Evolutionary conservation across 2,329 filamentous ascomycete genomes (phyloP), one percentile per base, ranked within the genome.

Genomic region (Fusarium keratoplasticum): DNA sequence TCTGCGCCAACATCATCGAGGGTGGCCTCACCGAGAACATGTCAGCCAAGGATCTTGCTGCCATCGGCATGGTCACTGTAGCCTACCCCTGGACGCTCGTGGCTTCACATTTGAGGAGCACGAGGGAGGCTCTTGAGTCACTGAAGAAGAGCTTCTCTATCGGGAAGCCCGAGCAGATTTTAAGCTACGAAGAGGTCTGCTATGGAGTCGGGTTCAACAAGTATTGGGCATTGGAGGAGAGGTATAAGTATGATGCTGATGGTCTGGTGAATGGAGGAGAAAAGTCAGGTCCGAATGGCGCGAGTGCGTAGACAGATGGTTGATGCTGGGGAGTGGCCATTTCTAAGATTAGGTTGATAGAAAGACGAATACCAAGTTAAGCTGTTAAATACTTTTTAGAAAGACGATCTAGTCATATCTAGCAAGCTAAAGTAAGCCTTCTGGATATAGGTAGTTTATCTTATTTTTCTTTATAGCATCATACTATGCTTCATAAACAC

Each of bases 81-180:
- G 83, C 83, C 0, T 87, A 86, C 62, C 83, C 83, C 0, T 86
- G 81, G 81, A 84, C 83, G 0, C 76, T 86, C 35, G 84, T 86
- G 2, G 85, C 85, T 2, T 83, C 84, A 2, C 83, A 84, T 55
- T 61, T 86, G 7, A 85, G 82, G 78, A 81, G 81, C 25, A 83
- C 85, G 4, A 73, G 80, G 4, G 81, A 84, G 50, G 78, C 81
- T 0, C 63, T 85, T 4, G 81, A 83, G 64, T 79, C 70, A 1
- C 40, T 87, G 22, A 87, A 87, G 72, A 77, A 77, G 54, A 83
- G 81, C 33, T 80, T 87, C 76, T 82, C 79, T 0, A 77, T 81
- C 1, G 85, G 85, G 1, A 77, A 79, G 1, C 85, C 85, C 1
- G 84, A 84, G 5, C 81, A 81, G 74, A 84, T 87, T n/a, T 69